These are phyloP conservation scores for Lachnellula arida DNA, from an alignment of 2,329 filamentous ascomycete species.

Conservation along the genomic window DNA sequence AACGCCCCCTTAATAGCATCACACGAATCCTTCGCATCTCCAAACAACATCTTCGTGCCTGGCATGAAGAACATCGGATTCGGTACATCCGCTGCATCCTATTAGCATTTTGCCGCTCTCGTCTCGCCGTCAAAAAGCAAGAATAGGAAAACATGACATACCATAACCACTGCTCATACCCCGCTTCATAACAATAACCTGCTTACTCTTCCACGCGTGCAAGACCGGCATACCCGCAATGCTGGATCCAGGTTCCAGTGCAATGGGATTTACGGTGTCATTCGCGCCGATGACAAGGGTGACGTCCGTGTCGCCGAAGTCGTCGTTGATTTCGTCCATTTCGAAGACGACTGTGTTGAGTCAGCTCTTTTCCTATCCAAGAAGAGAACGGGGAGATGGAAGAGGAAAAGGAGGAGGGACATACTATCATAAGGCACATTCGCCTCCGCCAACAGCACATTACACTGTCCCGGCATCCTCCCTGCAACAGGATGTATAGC, in stretches of 20 bases:
- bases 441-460: constrained; percentile 83
- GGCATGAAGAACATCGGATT: constrained; percentile 95
- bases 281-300: constrained; percentile 89
- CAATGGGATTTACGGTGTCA: constrained; percentile 88
- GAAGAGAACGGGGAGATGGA: too few relatives aligned
- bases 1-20: constrained; percentile 45
- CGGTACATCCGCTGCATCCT: constrained; percentile 62
- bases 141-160: constrained; percentile 40
- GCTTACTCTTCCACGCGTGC: constrained; percentile 91
- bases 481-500: constrained; percentile 88
- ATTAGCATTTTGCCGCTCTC: not conserved
- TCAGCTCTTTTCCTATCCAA: not conserved
- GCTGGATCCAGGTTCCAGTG: constrained; percentile 73
- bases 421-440: constrained; percentile 78
- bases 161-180: constrained; percentile 82
- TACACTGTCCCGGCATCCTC: constrained; percentile 90
- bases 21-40: constrained; percentile 79
- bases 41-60: constrained; percentile 85
- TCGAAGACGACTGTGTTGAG: constrained; percentile 63
- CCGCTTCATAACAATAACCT: constrained; percentile 90
- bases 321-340: constrained; percentile 96
- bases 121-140: not conserved
- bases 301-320: constrained; percentile 80
- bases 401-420: constrained; percentile 9
- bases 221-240: constrained; percentile 92